These are phyloP conservation scores for Terfezia claveryi DNA, from an alignment of 495 filamentous ascomycete genomes.

Conservation along the genomic window DNA sequence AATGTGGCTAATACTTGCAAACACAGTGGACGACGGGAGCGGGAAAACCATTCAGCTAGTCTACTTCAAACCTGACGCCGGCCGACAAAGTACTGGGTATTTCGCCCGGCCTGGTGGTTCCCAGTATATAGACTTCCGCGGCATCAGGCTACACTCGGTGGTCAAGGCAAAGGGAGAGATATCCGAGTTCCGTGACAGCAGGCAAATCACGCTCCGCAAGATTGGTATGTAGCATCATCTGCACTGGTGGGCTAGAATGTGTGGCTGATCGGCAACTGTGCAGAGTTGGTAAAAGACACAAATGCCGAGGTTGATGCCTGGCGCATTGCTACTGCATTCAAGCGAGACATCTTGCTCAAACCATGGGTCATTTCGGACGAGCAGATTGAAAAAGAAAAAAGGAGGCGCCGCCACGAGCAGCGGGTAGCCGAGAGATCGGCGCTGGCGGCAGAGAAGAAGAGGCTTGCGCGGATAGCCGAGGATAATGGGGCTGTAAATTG, in stretches of 20 bases:
- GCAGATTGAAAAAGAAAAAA: constrained; percentile 32
- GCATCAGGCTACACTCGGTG: constrained; percentile 41
- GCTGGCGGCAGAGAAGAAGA: too few species aligned
- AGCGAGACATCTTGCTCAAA: constrained; percentile 35
- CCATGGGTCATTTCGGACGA: constrained; percentile 43
- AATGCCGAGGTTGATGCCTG: constrained; percentile 60
- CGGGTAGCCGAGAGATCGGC: too few species aligned
- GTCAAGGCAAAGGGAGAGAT: constrained; percentile 63
- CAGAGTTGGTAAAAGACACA: constrained; percentile 36
- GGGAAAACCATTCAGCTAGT: constrained; percentile 44
- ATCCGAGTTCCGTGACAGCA: constrained; percentile 34
- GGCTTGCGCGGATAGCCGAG: too few species aligned
- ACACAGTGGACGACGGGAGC: constrained; percentile 60
- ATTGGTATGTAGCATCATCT: constrained; percentile 7
- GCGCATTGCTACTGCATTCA: constrained; percentile 41
- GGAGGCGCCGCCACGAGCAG: constrained; percentile 14
- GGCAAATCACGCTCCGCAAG: constrained; percentile 44
- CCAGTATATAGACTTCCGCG: constrained; percentile 22
- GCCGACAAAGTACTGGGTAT: neutral
- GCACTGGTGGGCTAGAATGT: neutral
- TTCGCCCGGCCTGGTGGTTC: too few species aligned
- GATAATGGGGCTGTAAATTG: too few species aligned
- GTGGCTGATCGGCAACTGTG: constrained; percentile 11
- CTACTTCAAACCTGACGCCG: constrained; percentile 4
- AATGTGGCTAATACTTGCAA: neutral